Conservation (phyloP, 768 basidiomycete species). For the Suillus brevipes region DNA sequence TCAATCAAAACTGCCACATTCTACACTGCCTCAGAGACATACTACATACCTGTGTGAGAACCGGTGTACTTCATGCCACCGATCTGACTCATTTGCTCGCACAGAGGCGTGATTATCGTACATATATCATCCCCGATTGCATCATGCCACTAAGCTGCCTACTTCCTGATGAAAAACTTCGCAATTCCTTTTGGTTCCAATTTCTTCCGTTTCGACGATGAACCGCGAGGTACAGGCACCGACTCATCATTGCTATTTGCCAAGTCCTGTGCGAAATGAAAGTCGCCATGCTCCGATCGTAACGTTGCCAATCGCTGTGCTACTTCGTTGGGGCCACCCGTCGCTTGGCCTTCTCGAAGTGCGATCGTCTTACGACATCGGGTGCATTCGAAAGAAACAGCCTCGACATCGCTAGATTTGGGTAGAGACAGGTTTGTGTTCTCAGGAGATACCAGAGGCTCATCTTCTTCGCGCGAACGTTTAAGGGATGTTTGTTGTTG, state of each 20-base stretch:
- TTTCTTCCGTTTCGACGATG: slow-evolving; percentile 20
- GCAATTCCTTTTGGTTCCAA: slow-evolving; percentile 42
- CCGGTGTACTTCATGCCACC: slow-evolving; percentile 1
- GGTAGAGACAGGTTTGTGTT: background rate
- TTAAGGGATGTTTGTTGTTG: slow-evolving; percentile 31
- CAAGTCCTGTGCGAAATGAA: slow-evolving; percentile 83
- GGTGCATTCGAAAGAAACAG: slow-evolving; percentile 51
- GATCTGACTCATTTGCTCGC: background rate
- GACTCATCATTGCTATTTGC: slow-evolving; percentile 40
- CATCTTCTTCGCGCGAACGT: slow-evolving; percentile 38
- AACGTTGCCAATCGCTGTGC: slow-evolving; percentile 42
- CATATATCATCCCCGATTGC: background rate
- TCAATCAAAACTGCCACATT: slow-evolving; percentile 17
- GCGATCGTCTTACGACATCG: slow-evolving; percentile 54
- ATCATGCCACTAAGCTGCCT: slow-evolving; percentile 5
- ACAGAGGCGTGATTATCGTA: background rate
- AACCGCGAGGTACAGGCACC: slow-evolving; percentile 8
- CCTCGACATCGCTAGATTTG: background rate
- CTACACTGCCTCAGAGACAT: slow-evolving; percentile 1
- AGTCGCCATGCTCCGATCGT: slow-evolving; percentile 81
- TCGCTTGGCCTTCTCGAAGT: slow-evolving; percentile 26
- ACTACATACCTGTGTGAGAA: slow-evolving; percentile 6
- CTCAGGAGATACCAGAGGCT: slow-evolving; percentile 7
- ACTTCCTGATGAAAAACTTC: slow-evolving; percentile 45
- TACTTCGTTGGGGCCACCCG: slow-evolving; percentile 25